Evolutionary conservation across 2,329 filamentous ascomycete genomes (phyloP).

Genomic region (Hypoxylon sp.): DNA sequence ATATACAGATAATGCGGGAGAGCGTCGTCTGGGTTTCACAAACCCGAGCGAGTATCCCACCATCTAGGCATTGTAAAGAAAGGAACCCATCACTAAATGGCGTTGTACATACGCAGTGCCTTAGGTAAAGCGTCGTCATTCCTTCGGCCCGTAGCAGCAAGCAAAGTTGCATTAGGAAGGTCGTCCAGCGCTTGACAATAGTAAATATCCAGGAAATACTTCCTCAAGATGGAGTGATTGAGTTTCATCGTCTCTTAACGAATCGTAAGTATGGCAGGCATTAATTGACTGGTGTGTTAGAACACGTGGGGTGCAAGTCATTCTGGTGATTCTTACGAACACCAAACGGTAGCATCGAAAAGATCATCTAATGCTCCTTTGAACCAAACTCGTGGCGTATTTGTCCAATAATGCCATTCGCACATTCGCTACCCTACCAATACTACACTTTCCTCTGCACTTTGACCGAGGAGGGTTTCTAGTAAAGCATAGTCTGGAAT

Average conservation of each 20-base stretch:
- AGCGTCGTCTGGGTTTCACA: slow-evolving; percentile 16
- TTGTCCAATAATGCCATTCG: slow-evolving; percentile 20
- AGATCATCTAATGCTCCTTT: slow-evolving; percentile 33
- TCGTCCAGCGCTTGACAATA: slow-evolving; percentile 17
- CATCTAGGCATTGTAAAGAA: slow-evolving; percentile 4
- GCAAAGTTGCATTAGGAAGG: slow-evolving; percentile 38
- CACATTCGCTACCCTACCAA: slow-evolving; percentile 17
- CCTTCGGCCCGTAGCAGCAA: slow-evolving; percentile 26
- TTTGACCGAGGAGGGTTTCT: slow-evolving; percentile 18
- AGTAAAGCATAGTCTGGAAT: slow-evolving; percentile 6
- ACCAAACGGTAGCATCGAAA: slow-evolving; percentile 17
- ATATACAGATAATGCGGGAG: slow-evolving; percentile 17
- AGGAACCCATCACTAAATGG: slow-evolving; percentile 13
- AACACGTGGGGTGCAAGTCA: slow-evolving; percentile 38
- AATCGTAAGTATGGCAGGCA: slow-evolving; percentile 29
- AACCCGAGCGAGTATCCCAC: slow-evolving; percentile 11
- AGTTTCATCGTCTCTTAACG: slow-evolving; percentile 36
- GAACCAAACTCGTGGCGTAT: slow-evolving; percentile 17
- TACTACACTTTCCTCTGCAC: slow-evolving; percentile 20
- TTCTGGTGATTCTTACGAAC: slow-evolving; percentile 20
- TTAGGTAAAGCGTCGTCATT: slow-evolving; percentile 23
- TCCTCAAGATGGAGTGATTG: slow-evolving; percentile 16
- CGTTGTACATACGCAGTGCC: slow-evolving; percentile 2
- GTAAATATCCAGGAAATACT: slow-evolving; percentile 3
- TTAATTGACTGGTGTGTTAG: slow-evolving; percentile 19